Conservation (phyloP, 2,329 filamentous ascomycete species). For the Claviceps monticola region DNA sequence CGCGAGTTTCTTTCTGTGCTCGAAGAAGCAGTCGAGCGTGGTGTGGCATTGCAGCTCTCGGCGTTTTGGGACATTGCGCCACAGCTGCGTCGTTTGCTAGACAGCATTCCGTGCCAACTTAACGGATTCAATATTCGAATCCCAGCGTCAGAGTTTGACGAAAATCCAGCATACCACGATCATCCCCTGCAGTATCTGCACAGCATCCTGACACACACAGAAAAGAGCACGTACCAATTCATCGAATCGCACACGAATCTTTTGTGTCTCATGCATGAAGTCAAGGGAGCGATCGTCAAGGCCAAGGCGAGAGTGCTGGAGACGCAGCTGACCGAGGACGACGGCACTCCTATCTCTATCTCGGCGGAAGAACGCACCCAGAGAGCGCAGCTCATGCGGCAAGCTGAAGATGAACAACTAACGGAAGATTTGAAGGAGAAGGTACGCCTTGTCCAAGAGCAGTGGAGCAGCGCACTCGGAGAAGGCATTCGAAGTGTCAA, state of each 20-base stretch:
- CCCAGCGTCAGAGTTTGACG: conserved; percentile 62
- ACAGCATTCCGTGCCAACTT: conserved; percentile 56
- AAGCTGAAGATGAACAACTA: conserved; percentile 54
- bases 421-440: conserved; percentile 89
- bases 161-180: conserved; percentile 68
- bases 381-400: conserved; percentile 41
- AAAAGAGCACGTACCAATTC: conserved; percentile 91
- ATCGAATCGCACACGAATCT: conserved; percentile 91
- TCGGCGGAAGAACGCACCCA: conserved; percentile 19
- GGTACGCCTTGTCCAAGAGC: conserved; percentile 76
- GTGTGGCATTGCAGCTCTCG: conserved; percentile 80
- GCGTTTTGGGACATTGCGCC: conserved; percentile 98
- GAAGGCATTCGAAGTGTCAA: conserved; percentile 60
- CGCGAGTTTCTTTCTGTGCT: conserved; percentile 67
- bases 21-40: conserved; percentile 71
- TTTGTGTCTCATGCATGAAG: conserved; percentile 79
- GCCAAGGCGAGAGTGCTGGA: conserved; percentile 56
- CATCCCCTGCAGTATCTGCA: conserved; percentile 88
- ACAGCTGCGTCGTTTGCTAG: conserved; percentile 60
- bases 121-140: conserved; percentile 59
- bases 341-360: conserved; percentile 19
- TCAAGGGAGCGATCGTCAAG: conserved; percentile 63
- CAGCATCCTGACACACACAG: conserved; percentile 68
- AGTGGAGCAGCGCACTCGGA: conserved; percentile 82
- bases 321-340: conserved; percentile 38